Evolutionary conservation across 1,284 basidiomycete genomes (phyloP), one percentile per base, ranked within the genome.

Genomic region (Trametes hirsuta): DNA sequence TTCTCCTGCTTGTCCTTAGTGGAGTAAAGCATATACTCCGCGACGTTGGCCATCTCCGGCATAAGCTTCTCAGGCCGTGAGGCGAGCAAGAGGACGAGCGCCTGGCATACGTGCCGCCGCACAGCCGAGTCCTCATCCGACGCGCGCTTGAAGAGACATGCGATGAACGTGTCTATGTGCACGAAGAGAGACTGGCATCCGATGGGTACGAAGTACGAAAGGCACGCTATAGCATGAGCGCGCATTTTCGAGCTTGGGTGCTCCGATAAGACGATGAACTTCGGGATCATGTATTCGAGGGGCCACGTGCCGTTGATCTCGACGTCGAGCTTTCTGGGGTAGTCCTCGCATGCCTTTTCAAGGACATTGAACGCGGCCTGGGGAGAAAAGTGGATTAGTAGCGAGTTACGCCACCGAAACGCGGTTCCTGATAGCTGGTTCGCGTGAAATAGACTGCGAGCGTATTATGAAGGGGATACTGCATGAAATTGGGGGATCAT

Each of bases 1-100:
- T 88, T 88, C 78, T 97, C 95, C 75, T 98, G 93, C 77, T 92
- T 90, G 81, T 98, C 97, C 75, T 96, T 94, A 10, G 95, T 98
- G 39, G 95, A 98, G 79, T 96, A 99, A 41, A 98, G 84, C 93
- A 99, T 99, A 78, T 98, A 99, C 73, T 98, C 95, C 42, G 97
- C 96, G 46, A 99, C 95, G 69, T 95, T 96, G 52, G 81, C 78
- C 85, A 99, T 94, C 75, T 98, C 94, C 1, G 97, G 97, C 78
- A 98, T 90, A 61, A 99, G 87, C 76, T 97, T 97, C 76, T 98
- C 96, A 1, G 97, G 94, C 6, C 95, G 87, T 25, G 92, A 90
- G 40, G 94, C 93, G 53, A 99, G 87, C 46, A 99, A 90, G 39
- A 97, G 81, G 12, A 98, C 96, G 52, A 99, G 88, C 4, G 95